phyloP scores from a whole-genome alignment of 1,284 basidiomycete genomes.

The Rugosomyces carneus region DNA sequence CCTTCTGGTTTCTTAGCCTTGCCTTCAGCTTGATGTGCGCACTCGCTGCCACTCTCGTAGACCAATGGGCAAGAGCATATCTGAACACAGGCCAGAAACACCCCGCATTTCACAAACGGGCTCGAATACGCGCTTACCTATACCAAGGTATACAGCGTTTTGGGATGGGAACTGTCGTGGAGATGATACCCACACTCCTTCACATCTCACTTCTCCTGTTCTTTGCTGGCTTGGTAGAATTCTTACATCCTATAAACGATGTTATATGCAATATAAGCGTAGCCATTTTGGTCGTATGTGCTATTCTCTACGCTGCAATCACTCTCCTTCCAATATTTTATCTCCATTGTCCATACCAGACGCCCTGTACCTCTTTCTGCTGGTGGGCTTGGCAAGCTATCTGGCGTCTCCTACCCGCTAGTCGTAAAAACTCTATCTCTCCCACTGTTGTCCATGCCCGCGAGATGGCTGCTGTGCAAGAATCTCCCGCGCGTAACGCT shows the following conservation, averaged over 20 bases:
- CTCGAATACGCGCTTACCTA: conserved; percentile 29
- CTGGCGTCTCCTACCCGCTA: neutral
- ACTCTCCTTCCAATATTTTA: conserved; percentile 29
- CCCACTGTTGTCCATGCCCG: conserved; percentile 20
- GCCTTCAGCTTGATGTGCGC: conserved; percentile 23
- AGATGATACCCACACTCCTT: conserved; percentile 32
- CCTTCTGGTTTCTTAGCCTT: conserved; percentile 31
- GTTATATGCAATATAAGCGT: conserved; percentile 25
- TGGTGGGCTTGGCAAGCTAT: conserved; percentile 20
- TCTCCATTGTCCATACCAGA: conserved; percentile 31
- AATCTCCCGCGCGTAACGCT: conserved; percentile 22
- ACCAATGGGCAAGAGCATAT: conserved; percentile 21
- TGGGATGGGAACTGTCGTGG: conserved; percentile 29
- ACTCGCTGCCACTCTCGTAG: conserved; percentile 25
- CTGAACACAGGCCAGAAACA: conserved; percentile 23
- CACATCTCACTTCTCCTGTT: conserved; percentile 36
- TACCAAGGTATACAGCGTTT: conserved; percentile 29
- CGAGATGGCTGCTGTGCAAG: conserved; percentile 23
- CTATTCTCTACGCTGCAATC: conserved; percentile 23
- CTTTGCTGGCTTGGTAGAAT: conserved; percentile 31
- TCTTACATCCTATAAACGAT: conserved; percentile 27
- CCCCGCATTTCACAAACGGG: conserved; percentile 28
- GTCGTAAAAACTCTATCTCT: neutral
- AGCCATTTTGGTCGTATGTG: conserved; percentile 23
- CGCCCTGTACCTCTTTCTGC: conserved; percentile 27